Percentiles rank a stretch among this genome's conserved stretches.
Evolutionary conservation across 768 basidiomycete species (phyloP).

Genomic region (Leccinum obscurum): DNA sequence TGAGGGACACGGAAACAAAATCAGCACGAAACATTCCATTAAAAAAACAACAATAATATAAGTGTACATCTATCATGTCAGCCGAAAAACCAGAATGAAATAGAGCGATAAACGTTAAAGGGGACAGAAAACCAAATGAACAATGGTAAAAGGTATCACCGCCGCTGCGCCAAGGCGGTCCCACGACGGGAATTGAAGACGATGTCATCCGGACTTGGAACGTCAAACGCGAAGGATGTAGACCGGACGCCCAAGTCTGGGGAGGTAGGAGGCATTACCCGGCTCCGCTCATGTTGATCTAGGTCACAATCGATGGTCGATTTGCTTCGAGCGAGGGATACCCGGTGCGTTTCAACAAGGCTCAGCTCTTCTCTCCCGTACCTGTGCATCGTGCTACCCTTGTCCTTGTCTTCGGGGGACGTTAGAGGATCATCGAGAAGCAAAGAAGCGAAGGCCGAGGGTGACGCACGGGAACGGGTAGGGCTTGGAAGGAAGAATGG

Average conservation of each 20-base stretch:
- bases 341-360: conserved; percentile 31
- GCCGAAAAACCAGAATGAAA: conserved; percentile 18
- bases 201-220: conserved; percentile 90
- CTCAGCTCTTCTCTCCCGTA: conserved; percentile 35
- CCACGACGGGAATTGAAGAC: conserved; percentile 79
- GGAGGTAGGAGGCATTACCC: conserved; percentile 21
- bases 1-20: conserved; percentile 34
- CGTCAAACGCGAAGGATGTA: conserved; percentile 66
- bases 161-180: conserved; percentile 54
- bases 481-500: conserved; percentile 60
- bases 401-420: conserved; percentile 38
- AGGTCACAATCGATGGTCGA: conserved; percentile 25
- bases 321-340: conserved; percentile 29
- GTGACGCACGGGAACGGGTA: conserved; percentile 64
- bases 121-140: conserved; percentile 3
- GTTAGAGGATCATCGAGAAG: conserved; percentile 56
- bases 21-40: conserved; percentile 41
- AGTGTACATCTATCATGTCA: conserved; percentile 32
- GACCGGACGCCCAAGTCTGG: conserved; percentile 37
- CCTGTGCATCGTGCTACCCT: conserved; percentile 30
- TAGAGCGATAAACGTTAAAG: conserved; percentile 14
- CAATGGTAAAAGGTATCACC: conserved; percentile 14
- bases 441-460: conserved; percentile 75
- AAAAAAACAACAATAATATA: conserved; percentile 29
- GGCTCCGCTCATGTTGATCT: conserved; percentile 13